Base-by-base conservation (phyloP, 225 moss, liverwort and hornwort genomes). In the Asterella californica region DNA sequence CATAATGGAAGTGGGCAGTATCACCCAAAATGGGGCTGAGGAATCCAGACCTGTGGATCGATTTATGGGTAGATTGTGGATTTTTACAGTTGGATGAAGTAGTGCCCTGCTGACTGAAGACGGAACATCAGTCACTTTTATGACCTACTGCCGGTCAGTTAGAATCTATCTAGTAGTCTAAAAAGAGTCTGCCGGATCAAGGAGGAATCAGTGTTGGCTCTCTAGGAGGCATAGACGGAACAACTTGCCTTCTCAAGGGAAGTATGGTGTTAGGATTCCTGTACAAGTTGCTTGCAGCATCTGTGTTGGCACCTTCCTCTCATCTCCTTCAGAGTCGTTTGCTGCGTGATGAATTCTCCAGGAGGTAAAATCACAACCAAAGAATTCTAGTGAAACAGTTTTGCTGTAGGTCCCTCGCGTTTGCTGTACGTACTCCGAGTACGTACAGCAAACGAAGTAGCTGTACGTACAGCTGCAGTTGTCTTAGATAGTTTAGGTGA, bases 1-100 rank as follows among this genome's bases (percentile, higher is more conserved):
- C 75, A 76, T 34, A 59, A 57, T 76, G 57, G 37, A 76, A 76
- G 55, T 22, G 75, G 36, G 59, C 22, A 37, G 37, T 33, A 52
- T 29, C 49, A 32, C 74, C 19, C 25, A 10, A 54, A 53, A 49
- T 25, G 30, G 59, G 37, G 34, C 24, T 34, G 57, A 76, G 34
- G 75, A 76, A 38, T 38, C 25, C 75, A 33, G 9, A 45, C 4
- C 27, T 21, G 53, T 25, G 57, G 75, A 59, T 76, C 24, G 33
- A 48, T 22, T 50, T 50, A 0, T 59, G 59, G 57, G 34, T 76
- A 30, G 47, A 34, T 34, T 57, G 11, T 59, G 37, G 75, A 76
- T 3, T 15, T 59, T 59, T 25, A 59, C 22, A 59, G 57, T 54
- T 76, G 75, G 34, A 76, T 57, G 75, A 59, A 8, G 0, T 38